phyloP scores from a whole-genome alignment of 176 grass and related monocot genomes.

The Echinochloa phyllopogon region DNA sequence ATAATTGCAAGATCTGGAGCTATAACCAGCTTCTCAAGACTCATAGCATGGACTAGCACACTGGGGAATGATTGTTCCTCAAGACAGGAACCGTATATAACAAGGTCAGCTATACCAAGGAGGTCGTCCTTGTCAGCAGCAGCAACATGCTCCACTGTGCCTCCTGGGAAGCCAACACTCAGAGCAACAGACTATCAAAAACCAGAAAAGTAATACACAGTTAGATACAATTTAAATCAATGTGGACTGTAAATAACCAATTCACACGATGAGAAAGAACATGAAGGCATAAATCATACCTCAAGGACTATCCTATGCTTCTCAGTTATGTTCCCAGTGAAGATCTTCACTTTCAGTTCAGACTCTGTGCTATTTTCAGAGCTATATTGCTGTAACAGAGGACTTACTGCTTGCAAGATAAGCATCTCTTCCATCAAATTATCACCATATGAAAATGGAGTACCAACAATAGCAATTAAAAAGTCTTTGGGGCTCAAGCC shows the following conservation, averaged over 20 bases:
- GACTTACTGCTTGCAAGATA: constrained; percentile 74
- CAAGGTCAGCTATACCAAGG: constrained; percentile 71
- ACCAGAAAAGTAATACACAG: constrained; percentile 5
- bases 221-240: constrained; percentile 46
- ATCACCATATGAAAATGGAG: constrained; percentile 77
- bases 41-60: constrained; percentile 83
- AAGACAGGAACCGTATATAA: constrained; percentile 90
- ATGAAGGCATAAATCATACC: constrained; percentile 52
- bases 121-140: constrained; percentile 56
- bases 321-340: constrained; percentile 60
- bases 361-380: constrained; percentile 56
- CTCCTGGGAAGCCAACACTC: constrained; percentile 72
- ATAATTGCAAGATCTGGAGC: constrained; percentile 90
- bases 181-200: constrained; percentile 63
- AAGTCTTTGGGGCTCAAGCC: constrained; percentile 67
- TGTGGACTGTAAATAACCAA: constrained; percentile 6
- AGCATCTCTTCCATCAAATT: constrained; percentile 84
- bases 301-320: constrained; percentile 66
- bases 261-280: constrained; percentile 18
- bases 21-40: constrained; percentile 84
- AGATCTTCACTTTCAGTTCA: constrained; percentile 77
- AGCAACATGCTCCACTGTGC: constrained; percentile 61
- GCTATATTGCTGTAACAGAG: constrained; percentile 66
- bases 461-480: constrained; percentile 82
- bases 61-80: constrained; percentile 90